Evolutionary conservation across 768 basidiomycete species (phyloP), one percentile per base, ranked within the genome.

Genomic region (Termitomyces sp.): DNA sequence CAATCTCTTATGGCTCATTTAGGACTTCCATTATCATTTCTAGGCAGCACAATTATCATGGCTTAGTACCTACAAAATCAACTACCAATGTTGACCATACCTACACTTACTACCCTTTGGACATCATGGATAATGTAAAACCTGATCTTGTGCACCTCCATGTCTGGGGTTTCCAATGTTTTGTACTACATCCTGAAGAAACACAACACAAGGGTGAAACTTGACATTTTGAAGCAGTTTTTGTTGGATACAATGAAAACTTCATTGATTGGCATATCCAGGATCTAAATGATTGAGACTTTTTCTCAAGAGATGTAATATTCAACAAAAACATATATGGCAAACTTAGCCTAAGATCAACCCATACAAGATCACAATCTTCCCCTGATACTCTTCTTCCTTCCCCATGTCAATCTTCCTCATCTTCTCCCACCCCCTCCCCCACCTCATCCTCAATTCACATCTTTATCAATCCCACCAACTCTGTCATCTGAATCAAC

Each of bases 81-180:
- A 10, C 42, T 67, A 0, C 68, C 69, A 0, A 68, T 67, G 0
- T 63, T 59, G 2, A 65, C 62, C 3, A 55, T 72, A 5, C 62
- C 66, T 8, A n/a, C 37, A 5, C 50, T 54, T 10, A 52, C 52
- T 0, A 68, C 64, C 0, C 68, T 67, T 0, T 61, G 59, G 70
- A 30, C n/a, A 28, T 51, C 1, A 44, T 67, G 19, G 27, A 51
- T 19, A 45, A 54, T 2, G 12, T 21, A 4, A 68, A 68, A 41
- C 67, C 68, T 1, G 61, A 73, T 41, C 46, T 73, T 2, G 62
- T 64, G 0, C 60, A 66, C 28, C 59, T 70, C 2, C 56, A 64
- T 3, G 68, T 71, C 8, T 73, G 65, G 61, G 67, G 70, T 28
- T 67, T 66, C 23, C 49, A 56, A 5, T 68, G 66, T 40, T 70